Evolutionary conservation across 306 rosid genomes (phyloP).

Genomic region (Gynostemma pentaphyllum): DNA sequence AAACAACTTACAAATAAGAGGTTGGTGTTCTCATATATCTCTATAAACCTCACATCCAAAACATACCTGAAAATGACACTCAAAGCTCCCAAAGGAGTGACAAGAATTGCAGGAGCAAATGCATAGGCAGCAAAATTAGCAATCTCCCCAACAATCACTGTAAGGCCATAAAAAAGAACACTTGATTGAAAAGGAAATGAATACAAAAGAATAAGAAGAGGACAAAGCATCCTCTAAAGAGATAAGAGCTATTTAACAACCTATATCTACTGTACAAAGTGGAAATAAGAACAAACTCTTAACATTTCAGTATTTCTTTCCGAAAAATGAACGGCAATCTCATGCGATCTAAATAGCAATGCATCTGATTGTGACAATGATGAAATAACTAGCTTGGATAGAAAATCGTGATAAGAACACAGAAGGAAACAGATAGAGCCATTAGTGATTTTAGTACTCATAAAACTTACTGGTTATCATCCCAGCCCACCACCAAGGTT

Average conservation of each 20-base stretch:
- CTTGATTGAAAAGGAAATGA: neutral
- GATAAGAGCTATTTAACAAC: neutral
- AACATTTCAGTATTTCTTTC: too few species aligned
- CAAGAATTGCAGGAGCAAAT: slow-evolving; percentile 88
- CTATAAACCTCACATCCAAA: neutral
- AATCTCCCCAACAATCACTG: slow-evolving; percentile 76
- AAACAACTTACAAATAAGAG: too few species aligned
- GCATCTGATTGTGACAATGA: neutral
- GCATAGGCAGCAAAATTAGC: slow-evolving; percentile 92
- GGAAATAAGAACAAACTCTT: neutral
- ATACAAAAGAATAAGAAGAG: neutral
- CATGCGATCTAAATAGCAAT: neutral
- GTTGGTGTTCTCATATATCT: neutral
- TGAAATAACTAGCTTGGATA: neutral
- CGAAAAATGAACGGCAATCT: neutral
- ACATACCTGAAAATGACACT: slow-evolving; percentile 77
- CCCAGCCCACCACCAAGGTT: slow-evolving; percentile 65
- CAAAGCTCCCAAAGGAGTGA: slow-evolving; percentile 90
- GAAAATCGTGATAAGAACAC: neutral
- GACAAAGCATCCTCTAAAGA: too few species aligned
- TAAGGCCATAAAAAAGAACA: neutral
- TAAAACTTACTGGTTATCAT: slow-evolving; percentile 43
- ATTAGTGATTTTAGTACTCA: neutral
- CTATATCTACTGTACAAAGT: neutral
- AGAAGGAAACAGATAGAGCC: neutral